Percentiles rank a stretch among this genome's conserved stretches.
Conservation (phyloP, 352 stramenopile species). For the Chrysophaeum taylorii region DNA sequence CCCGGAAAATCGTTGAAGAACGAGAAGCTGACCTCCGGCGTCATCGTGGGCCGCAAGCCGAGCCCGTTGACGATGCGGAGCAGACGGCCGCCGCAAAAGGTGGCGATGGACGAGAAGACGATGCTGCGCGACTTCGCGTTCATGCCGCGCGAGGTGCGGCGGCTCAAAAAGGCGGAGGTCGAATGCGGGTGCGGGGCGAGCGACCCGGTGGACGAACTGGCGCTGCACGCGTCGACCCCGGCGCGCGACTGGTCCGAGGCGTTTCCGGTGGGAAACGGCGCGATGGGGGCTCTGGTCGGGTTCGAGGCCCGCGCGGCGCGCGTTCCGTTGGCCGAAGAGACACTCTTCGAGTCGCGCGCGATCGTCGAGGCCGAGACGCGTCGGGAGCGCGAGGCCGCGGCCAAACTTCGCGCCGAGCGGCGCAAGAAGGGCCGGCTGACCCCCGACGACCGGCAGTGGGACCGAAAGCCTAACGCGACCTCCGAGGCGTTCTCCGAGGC, state of each 20-base stretch:
- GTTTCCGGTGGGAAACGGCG: neutral
- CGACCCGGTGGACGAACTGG: neutral
- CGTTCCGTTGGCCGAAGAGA: neutral
- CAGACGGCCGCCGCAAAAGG: too few species aligned
- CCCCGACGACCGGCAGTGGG: neutral
- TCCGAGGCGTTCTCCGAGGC: neutral
- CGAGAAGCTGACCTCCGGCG: neutral
- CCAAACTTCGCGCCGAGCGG: neutral
- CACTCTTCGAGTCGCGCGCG: neutral
- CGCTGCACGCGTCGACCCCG: neutral
- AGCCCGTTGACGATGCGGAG: too few species aligned
- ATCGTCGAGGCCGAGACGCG: neutral
- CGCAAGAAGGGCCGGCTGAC: neutral
- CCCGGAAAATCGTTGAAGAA: too few species aligned
- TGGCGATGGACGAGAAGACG: neutral
- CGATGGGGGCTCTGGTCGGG: neutral
- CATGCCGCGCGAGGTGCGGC: neutral
- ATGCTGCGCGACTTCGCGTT: neutral
- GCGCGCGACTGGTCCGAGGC: slow-evolving; percentile 5
- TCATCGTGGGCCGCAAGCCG: neutral
- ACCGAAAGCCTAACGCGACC: neutral
- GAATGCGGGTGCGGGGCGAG: neutral
- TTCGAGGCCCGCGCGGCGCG: neutral
- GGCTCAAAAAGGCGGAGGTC: neutral
- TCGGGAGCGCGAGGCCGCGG: too few species aligned